Evolutionary conservation across 1,139 yeast species (phyloP), one percentile per base, ranked within the genome.

Genomic region (Diutina catenulata): DNA sequence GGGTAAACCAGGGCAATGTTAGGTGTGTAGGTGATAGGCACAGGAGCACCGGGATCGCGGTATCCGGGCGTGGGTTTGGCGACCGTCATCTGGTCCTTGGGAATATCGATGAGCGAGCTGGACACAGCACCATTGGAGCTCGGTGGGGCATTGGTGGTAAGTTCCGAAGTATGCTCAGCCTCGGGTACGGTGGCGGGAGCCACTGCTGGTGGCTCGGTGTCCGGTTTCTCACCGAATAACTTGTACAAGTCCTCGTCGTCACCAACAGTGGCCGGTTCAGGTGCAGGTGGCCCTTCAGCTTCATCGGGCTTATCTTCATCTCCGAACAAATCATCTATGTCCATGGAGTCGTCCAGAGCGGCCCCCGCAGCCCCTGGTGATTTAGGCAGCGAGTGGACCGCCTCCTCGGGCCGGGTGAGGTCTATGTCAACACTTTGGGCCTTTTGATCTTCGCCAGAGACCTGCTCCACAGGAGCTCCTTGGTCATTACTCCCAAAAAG

Each of bases 21-120:
- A 3, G 86, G 86, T 0, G 87, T 77, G 3, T 77, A 75, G 22
- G 71, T 57, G 8, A 62, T 50, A 0, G 93, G 88, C 3, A 76
- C 59, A 2, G 93, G 93, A 0, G 93, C 91, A 32, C 93, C 93
- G 0, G 93, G 93, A 50, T 81, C 93, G 38, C 66, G 71, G 48
- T 80, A 80, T n/a, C 72, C 59, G 0, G 80, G 80, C 3, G 64
- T 51, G 26, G 47, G 39, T 40, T 42, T 45, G 3, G 37, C 28
- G 2, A 41, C 28, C 5, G 45, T 45, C 70, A 75, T 74, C 47
- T 75, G 74, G 41, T 74, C 75, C 39, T 68, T 62, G 1, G 81
- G 80, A 25, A 76, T 74, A 48, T 75, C 80, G 39, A 71, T 47
- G 42, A 53, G 57, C 27, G 15, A 28, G 35, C n/a, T 13, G 15